phyloP scores from a whole-genome alignment of 176 grass and related monocot genomes.

The Pontederia crassipes region DNA sequence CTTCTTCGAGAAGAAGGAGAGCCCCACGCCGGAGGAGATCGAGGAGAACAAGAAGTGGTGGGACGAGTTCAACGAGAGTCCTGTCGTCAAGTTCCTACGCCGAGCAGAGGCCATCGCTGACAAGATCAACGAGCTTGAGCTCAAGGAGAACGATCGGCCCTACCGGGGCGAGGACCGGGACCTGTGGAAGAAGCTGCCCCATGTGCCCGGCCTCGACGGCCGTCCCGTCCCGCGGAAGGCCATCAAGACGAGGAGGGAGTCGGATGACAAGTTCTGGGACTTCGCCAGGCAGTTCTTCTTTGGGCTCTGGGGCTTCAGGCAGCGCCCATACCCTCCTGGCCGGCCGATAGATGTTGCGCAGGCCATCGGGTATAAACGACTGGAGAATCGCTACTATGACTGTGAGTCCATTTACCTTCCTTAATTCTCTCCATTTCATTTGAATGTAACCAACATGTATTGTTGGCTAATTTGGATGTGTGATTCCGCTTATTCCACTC shows the following conservation, averaged over 20 bases:
- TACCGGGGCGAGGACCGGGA: slow-evolving; percentile 22
- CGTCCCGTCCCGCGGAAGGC: slow-evolving; percentile 24
- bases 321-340: slow-evolving; percentile 23
- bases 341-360: slow-evolving; percentile 28
- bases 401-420: slow-evolving; percentile 8
- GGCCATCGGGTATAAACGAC: slow-evolving; percentile 23
- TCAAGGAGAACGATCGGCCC: slow-evolving; percentile 17
- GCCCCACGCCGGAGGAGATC: slow-evolving; percentile 22
- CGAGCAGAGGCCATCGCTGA: slow-evolving; percentile 11
- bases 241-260: slow-evolving; percentile 19
- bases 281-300: slow-evolving; percentile 26
- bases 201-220: slow-evolving; percentile 20
- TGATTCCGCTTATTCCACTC: too few species aligned
- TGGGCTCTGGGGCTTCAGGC: slow-evolving; percentile 22
- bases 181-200: slow-evolving; percentile 22
- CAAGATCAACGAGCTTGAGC: slow-evolving; percentile 25
- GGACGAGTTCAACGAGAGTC: slow-evolving; percentile 22
- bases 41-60: slow-evolving; percentile 24
- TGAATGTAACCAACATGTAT: background rate
- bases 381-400: slow-evolving; percentile 28
- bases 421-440: too few species aligned
- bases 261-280: slow-evolving; percentile 28
- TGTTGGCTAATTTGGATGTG: background rate
- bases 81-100: slow-evolving; percentile 28
- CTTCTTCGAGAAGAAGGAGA: slow-evolving; percentile 20